Base-by-base conservation (phyloP, 179 eudicot genomes). In the Pouteria campechiana region DNA sequence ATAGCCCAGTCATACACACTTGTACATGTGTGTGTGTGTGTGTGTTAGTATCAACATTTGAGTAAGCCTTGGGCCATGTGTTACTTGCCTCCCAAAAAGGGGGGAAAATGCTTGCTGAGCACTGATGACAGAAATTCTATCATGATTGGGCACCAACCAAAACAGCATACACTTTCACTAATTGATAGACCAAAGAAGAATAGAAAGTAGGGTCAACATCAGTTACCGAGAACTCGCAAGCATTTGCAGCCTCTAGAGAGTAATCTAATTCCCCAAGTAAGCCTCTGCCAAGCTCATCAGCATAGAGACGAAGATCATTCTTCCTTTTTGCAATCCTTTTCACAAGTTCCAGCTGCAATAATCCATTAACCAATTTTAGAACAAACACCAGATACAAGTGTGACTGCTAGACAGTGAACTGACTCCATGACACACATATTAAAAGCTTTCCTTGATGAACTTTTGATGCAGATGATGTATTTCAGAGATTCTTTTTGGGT, bases 211-310 rank as follows among this genome's bases (percentile, higher is more conserved):
- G 13, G 9, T 40, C 57, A 25, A 25, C 11, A 45, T 17, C 21
- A 16, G 25, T 0, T 81, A 92, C 99, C 96, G 51, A 64, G 61
- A 87, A 92, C 28, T 62, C 72, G 47, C 41, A 39, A 25, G 94
- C 99, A 68, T 92, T 87, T 58, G 62, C 79, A 44, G 99, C 99
- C 69, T 92, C 99, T 60, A 78, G 50, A 60, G 71, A 69, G 75
- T 92, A 92, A 65, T 92, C 94, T 63, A 92, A 65, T 74, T 92
- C 99, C 52, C 96, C 99, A 29, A 83, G 69, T 32, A 92, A 65
- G 44, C 99, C 99, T 78, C 69, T 87, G 48, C 99, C 99, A 23
- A 92, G 93, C 63, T 92, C 99, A 58, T 92, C 99, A 37, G 94
- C 99, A 68, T 92, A 92, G 47, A 79, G 62, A 43, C 86, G 81